Evolutionary conservation across 805 yeast species (phyloP).

Genomic region (Wickerhamiella kazuoi): DNA sequence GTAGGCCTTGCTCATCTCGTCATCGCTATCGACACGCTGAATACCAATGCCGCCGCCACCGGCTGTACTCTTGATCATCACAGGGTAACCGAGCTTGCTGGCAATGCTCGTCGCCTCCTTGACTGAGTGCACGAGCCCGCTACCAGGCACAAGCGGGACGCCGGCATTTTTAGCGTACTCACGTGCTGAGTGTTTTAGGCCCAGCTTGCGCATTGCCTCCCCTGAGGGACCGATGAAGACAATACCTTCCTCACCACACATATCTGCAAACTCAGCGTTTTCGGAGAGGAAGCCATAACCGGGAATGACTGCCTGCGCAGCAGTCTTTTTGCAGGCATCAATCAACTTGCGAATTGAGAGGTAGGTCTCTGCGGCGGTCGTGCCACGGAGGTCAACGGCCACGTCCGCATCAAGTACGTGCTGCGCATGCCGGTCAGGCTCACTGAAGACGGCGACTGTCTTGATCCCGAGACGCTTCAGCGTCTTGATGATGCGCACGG

Average conservation of each 20-base stretch:
- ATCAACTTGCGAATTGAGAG: slow-evolving; percentile 71
- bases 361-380: slow-evolving; percentile 80
- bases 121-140: slow-evolving; percentile 56
- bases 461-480: slow-evolving; percentile 60
- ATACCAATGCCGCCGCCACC: slow-evolving; percentile 99
- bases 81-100: slow-evolving; percentile 56
- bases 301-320: slow-evolving; percentile 91
- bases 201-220: slow-evolving; percentile 75
- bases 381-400: slow-evolving; percentile 63
- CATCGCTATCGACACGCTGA: slow-evolving; percentile 74
- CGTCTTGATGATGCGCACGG: slow-evolving; percentile 83
- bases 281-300: slow-evolving; percentile 95
- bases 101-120: slow-evolving; percentile 66
- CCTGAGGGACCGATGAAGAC: slow-evolving; percentile 95
- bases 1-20: slow-evolving; percentile 68
- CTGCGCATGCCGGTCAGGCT: slow-evolving; percentile 72
- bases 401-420: slow-evolving; percentile 76
- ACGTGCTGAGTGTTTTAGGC: slow-evolving; percentile 92
- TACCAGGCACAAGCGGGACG: slow-evolving; percentile 96
- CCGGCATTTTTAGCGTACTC: slow-evolving; percentile 81
- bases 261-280: slow-evolving; percentile 88
- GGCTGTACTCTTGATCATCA: slow-evolving; percentile 94
- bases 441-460: slow-evolving; percentile 79
- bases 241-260: slow-evolving; percentile 65
- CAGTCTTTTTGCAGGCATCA: slow-evolving; percentile 63